Base-by-base conservation (phyloP, 306 rosid genomes). In the Vigna radiata region DNA sequence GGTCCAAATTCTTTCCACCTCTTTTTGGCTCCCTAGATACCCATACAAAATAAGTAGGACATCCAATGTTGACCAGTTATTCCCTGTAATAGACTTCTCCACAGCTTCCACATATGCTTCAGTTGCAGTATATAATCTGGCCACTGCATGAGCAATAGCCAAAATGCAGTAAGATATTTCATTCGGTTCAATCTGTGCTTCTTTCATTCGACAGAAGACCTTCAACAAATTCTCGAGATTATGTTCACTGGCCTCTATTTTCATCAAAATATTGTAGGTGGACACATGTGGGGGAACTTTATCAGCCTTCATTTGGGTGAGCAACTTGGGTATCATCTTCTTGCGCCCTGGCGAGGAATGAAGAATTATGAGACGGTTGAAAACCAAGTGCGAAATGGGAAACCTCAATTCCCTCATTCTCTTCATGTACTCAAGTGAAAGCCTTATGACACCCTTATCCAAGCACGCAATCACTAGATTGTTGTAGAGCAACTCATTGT, bases 251-350 rank as follows among this genome's bases (percentile, higher is more conserved):
- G 96, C 93, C 80, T 95, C 97, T 23, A 95, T 85, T 87, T 95
- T 95, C 99, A 95, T 89, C 79, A 92, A 90, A 84, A 95, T 95
- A 75, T 95, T 95, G 69, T 80, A 95, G 55, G 99, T 92, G 43
- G 99, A 95, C 47, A 90, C 92, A 70, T 95, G 99, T 3, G 83
- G 88, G 10, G 82, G 56, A 77, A 90, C 97, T 85, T 90, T 89
- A 79, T 90, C 93, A 48, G 97, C 94, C 86, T 79, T 95, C 97
- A 95, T 95, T 54, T 89, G 98, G 31, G 88, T 55, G 25, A 95
- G 95, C 50, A 90, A 86, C 60, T 86, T 87, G 0, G 87, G 91
- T 15, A 95, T 90, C 78, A 75, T 46, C 84, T 89, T 95, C 83
- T 59, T 86, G 59, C 86, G 87, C 56, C 75, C 65, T 0, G 85